phyloP scores from a whole-genome alignment of 306 rosid species.

The Glycine soja region DNA sequence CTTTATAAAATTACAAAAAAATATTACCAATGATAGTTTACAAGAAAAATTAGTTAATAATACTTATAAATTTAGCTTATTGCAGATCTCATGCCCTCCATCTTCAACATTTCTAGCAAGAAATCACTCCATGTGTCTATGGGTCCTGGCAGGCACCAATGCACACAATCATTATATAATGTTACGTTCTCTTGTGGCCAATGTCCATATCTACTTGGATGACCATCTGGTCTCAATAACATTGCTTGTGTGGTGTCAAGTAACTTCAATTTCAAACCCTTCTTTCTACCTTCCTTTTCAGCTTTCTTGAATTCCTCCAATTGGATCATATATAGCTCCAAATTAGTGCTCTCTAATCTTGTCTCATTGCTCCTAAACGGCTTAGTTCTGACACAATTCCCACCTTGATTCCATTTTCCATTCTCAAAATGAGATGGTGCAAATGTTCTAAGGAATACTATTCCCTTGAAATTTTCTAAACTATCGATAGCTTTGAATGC shows the following conservation, averaged over 20 bases:
- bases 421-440: slow-evolving; percentile 88
- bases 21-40: slow-evolving; percentile 1
- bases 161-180: slow-evolving; percentile 84
- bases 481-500: slow-evolving; percentile 70
- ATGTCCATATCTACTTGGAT: slow-evolving; percentile 86
- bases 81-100: slow-evolving; percentile 64
- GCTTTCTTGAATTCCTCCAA: slow-evolving; percentile 74
- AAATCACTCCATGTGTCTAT: slow-evolving; percentile 88
- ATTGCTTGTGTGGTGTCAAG: slow-evolving; percentile 74
- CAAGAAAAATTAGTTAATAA: slow-evolving; percentile 6
- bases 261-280: slow-evolving; percentile 68
- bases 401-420: slow-evolving; percentile 88
- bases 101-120: slow-evolving; percentile 76
- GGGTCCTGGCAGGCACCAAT: slow-evolving; percentile 93
- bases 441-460: slow-evolving; percentile 66
- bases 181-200: slow-evolving; percentile 76
- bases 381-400: slow-evolving; percentile 71
- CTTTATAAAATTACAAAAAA: slow-evolving; percentile 24
- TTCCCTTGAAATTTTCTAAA: slow-evolving; percentile 66
- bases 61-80: not conserved
- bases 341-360: slow-evolving; percentile 52
- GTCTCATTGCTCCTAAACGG: slow-evolving; percentile 74
- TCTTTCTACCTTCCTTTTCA: slow-evolving; percentile 60
- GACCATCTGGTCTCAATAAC: slow-evolving; percentile 89
- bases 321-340: slow-evolving; percentile 81